Conservation (phyloP, 1,284 basidiomycete genomes). For the Malassezia dermatis region DNA sequence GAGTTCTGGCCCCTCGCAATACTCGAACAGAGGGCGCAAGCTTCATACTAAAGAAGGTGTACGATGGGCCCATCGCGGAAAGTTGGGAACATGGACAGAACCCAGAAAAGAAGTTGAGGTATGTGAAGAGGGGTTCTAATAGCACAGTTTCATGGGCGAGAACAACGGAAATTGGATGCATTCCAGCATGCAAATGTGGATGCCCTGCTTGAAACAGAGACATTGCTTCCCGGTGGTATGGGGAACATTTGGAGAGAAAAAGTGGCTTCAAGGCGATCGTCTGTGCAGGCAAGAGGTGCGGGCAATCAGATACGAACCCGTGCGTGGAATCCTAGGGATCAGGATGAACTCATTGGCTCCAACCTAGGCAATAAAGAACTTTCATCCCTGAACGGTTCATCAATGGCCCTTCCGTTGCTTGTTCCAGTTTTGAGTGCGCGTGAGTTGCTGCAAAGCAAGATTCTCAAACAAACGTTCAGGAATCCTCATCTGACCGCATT, state of each 20-base stretch:
- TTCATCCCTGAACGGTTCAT: neutral
- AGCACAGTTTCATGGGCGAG: conserved; percentile 19
- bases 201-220: conserved; percentile 21
- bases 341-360: conserved; percentile 3
- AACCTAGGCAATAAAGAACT: conserved; percentile 2
- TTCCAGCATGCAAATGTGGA: conserved; percentile 34
- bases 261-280: neutral
- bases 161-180: conserved; percentile 25
- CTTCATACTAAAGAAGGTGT: conserved; percentile 29
- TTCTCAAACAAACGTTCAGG: conserved; percentile 42
- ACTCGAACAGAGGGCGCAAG: conserved; percentile 44
- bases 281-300: neutral
- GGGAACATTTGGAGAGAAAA: conserved; percentile 4
- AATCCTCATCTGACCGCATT: conserved; percentile 45
- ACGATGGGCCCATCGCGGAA: conserved; percentile 39
- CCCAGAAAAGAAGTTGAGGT: conserved; percentile 35
- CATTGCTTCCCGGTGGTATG: conserved; percentile 3
- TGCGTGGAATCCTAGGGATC: neutral
- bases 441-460: conserved; percentile 36
- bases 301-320: neutral
- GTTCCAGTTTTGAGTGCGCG: conserved; percentile 38
- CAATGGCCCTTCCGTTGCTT: conserved; percentile 38
- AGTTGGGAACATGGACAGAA: conserved; percentile 41
- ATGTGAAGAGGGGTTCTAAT: neutral
- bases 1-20: conserved; percentile 5